Evolutionary conservation across 495 filamentous ascomycete genomes (phyloP).

Genomic region (Aspergillus carlsbadensis): DNA sequence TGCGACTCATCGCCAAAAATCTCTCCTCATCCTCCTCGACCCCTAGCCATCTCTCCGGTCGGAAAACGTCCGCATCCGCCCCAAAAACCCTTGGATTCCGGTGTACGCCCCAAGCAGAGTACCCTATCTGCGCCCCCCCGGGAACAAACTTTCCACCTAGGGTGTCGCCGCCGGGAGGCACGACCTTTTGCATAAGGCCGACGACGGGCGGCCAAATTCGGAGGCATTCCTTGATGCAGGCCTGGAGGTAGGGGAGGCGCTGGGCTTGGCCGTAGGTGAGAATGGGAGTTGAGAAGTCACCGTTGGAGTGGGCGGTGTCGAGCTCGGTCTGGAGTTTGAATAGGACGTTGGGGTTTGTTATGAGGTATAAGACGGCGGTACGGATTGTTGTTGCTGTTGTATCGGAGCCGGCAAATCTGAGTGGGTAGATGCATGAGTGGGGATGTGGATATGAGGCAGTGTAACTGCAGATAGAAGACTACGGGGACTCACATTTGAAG

Average conservation of each 20-base stretch:
- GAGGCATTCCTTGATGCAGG: not conserved
- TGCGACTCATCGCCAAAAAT: not conserved
- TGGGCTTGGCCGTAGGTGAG: not conserved
- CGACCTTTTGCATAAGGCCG: not conserved
- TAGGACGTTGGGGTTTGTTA: not conserved
- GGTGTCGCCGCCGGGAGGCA: not conserved
- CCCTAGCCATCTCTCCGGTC: not conserved
- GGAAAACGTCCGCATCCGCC: not conserved
- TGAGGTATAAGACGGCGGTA: not conserved
- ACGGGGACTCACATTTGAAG: not conserved
- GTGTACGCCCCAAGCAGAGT: not conserved
- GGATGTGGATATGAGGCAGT: too few relatives aligned
- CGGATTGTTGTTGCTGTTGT: not conserved
- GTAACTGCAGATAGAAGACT: not conserved
- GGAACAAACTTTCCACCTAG: not conserved
- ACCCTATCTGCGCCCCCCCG: not conserved
- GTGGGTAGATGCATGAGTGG: too few relatives aligned
- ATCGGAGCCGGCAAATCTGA: not conserved
- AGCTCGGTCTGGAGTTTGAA: not conserved
- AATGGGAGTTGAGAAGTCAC: not conserved
- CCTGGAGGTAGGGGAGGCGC: not conserved
- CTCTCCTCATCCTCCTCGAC: too few relatives aligned
- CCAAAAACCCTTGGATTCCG: not conserved
- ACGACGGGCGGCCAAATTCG: not conserved
- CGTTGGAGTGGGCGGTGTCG: not conserved